Conservation (phyloP, 2,329 filamentous ascomycete genomes). For the Colletotrichum filicis region DNA sequence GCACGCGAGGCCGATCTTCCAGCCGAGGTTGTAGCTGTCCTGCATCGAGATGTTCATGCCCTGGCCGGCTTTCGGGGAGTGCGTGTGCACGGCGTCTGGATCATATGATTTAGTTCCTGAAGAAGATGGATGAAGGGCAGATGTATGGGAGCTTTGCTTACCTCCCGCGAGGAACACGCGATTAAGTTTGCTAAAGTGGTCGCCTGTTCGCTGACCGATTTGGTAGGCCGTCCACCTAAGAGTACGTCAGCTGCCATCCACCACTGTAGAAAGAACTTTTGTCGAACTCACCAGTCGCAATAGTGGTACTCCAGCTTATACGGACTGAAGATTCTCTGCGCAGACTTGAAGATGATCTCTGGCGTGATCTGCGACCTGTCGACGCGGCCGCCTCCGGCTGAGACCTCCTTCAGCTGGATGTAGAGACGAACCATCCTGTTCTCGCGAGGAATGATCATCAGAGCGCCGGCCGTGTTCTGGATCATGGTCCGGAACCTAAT, state of each 20-base stretch:
- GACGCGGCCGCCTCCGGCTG: conserved; percentile 48
- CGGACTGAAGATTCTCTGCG: conserved; percentile 71
- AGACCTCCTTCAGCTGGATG: conserved; percentile 65
- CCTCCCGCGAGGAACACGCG: conserved; percentile 75
- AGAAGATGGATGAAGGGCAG: neutral
- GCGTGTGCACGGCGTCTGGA: conserved; percentile 67
- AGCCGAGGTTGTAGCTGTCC: conserved; percentile 69
- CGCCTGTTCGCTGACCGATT: conserved; percentile 73
- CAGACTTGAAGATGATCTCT: conserved; percentile 69
- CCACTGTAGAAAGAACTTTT: no score
- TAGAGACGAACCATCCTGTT: conserved; percentile 72
- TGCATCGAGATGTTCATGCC: conserved; percentile 81
- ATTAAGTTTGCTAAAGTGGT: conserved; percentile 63
- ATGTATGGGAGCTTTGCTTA: neutral
- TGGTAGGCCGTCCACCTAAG: conserved; percentile 70
- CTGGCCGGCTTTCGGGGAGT: conserved; percentile 72
- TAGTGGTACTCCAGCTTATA: conserved; percentile 73
- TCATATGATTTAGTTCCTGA: neutral
- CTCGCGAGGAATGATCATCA: conserved; percentile 75
- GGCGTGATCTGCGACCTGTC: conserved; percentile 71
- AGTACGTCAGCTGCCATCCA: neutral
- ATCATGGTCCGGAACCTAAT: conserved; percentile 69
- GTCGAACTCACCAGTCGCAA: conserved; percentile 62
- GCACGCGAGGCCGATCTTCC: conserved; percentile 63
- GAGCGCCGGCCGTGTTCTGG: conserved; percentile 64